Conservation (phyloP, 352 stramenopile species). For the Phytophthora citricola region DNA sequence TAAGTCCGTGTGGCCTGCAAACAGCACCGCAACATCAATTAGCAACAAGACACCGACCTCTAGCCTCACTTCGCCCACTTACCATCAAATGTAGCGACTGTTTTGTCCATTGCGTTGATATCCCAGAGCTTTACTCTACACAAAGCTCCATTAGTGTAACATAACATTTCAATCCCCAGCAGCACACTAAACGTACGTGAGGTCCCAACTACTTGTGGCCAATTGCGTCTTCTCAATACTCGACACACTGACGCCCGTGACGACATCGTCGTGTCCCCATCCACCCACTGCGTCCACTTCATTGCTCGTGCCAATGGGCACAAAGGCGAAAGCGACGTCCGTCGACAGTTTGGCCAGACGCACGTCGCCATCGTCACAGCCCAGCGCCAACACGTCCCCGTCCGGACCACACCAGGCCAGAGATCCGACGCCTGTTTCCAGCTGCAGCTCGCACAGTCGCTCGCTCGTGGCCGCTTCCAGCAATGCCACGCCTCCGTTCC, state of each 20-base stretch:
- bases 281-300: conserved; percentile 16
- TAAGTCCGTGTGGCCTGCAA: conserved; percentile 70
- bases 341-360: conserved; percentile 47
- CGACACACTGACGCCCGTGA: conserved; percentile 61
- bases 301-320: conserved; percentile 28
- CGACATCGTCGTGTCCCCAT: conserved; percentile 75
- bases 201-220: conserved; percentile 72
- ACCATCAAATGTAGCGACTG: conserved; percentile 64
- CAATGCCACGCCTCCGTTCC: conserved; percentile 66
- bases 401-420: conserved; percentile 65
- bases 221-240: conserved; percentile 51
- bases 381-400: conserved; percentile 56
- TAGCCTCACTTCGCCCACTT: background rate
- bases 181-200: conserved; percentile 49
- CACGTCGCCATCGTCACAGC: conserved; percentile 83
- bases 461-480: conserved; percentile 51
- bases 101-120: conserved; percentile 52
- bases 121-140: conserved; percentile 83
- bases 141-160: background rate
- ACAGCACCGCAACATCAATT: background rate
- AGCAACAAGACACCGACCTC: background rate
- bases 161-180: background rate
- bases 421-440: conserved; percentile 54
- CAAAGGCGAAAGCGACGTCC: conserved; percentile 45
- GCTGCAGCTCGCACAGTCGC: conserved; percentile 49